phyloP scores from a whole-genome alignment of 352 stramenopile genomes.

The Globisporangium polare region DNA sequence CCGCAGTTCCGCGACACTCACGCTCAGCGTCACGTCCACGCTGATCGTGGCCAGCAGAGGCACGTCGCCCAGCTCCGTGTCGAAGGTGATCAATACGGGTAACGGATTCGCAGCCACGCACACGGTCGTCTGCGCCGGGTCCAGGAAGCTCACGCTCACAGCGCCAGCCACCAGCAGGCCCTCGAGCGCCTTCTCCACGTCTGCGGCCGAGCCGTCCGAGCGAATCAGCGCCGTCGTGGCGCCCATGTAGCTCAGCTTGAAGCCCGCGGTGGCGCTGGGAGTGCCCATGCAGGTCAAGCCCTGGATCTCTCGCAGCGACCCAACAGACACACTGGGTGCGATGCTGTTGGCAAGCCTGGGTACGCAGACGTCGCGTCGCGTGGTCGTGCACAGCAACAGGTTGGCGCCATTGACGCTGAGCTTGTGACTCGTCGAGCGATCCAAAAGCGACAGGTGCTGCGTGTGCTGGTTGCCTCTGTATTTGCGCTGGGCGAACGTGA shows the following conservation, averaged over 20 bases:
- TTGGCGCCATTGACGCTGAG: conserved; percentile 46
- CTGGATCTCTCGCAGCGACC: conserved; percentile 52
- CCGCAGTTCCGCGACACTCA: conserved; percentile 28
- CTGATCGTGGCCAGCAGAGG: conserved; percentile 17
- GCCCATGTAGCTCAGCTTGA: conserved; percentile 65
- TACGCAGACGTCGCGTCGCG: conserved; percentile 34
- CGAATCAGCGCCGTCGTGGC: conserved; percentile 38
- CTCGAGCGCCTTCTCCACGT: conserved; percentile 54
- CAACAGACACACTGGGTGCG: conserved; percentile 35
- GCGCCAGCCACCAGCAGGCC: conserved; percentile 50
- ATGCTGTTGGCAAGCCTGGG: conserved; percentile 43
- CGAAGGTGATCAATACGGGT: conserved; percentile 53
- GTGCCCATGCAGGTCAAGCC: conserved; percentile 40
- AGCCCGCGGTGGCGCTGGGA: conserved; percentile 25
- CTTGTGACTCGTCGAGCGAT: conserved; percentile 40
- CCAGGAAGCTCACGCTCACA: conserved; percentile 43
- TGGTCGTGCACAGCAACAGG: conserved; percentile 53
- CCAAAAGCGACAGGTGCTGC: conserved; percentile 37
- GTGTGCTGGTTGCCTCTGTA: conserved; percentile 61
- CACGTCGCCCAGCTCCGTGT: conserved; percentile 49
- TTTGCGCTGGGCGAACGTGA: conserved; percentile 58
- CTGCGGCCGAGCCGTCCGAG: conserved; percentile 28
- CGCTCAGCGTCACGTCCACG: conserved; percentile 7
- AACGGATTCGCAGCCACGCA: conserved; percentile 31
- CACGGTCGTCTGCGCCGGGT: conserved; percentile 36